Conservation (phyloP, 164 flowering plant species). For the Saururus chinensis region DNA sequence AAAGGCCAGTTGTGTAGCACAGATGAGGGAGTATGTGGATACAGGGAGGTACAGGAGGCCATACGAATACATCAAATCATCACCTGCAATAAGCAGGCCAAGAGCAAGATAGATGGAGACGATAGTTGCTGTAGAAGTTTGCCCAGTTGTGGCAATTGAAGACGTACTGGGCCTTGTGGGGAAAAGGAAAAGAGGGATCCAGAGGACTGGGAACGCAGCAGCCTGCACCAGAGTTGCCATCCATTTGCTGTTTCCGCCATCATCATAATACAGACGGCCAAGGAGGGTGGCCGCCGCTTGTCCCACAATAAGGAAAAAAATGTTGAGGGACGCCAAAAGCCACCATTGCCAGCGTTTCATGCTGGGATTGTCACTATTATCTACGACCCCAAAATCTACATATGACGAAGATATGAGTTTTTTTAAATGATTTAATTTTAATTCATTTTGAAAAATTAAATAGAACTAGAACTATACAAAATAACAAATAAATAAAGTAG, state of each 20-base stretch:
- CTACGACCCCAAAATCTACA: neutral
- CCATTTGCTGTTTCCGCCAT: slow-evolving; percentile 31
- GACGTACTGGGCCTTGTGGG: neutral
- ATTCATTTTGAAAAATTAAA: too few species aligned
- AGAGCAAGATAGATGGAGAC: slow-evolving; percentile 9
- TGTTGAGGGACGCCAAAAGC: slow-evolving; percentile 23
- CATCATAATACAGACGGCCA: slow-evolving; percentile 22
- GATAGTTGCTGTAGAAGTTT: slow-evolving; percentile 5
- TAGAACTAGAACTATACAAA: too few species aligned
- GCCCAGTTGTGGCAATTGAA: neutral
- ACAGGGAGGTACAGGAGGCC: slow-evolving; percentile 24
- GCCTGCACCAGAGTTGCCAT: slow-evolving; percentile 24
- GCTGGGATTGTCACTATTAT: neutral
- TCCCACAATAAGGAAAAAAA: slow-evolving; percentile 18
- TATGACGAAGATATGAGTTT: neutral
- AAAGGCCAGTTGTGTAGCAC: slow-evolving; percentile 23
- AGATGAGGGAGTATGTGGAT: slow-evolving; percentile 23
- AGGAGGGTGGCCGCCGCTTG: slow-evolving; percentile 18
- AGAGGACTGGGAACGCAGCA: slow-evolving; percentile 19
- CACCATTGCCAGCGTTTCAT: slow-evolving; percentile 19
- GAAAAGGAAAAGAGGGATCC: slow-evolving; percentile 11
- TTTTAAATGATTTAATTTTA: too few species aligned
- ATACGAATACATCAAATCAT: slow-evolving; percentile 18
- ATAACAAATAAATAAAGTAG: too few species aligned
- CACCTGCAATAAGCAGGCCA: slow-evolving; percentile 12